These are phyloP conservation scores for Acacia confusa DNA, from an alignment of 306 rosid genomes.

Conservation along the genomic window DNA sequence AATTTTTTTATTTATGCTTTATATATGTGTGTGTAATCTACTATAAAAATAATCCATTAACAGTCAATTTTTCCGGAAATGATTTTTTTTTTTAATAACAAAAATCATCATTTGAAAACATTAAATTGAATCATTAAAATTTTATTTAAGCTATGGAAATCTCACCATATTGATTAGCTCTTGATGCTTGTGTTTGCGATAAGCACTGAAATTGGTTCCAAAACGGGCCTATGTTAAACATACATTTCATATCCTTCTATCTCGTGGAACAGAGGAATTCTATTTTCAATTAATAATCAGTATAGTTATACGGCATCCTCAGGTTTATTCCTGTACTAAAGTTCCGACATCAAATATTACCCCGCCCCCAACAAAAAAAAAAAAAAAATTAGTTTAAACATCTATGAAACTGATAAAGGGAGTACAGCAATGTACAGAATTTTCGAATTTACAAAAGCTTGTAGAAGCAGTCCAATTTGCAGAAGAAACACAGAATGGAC, in stretches of 20 bases:
- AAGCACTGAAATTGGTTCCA: too few species aligned
- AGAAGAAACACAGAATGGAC: conserved; percentile 9
- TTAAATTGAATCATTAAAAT: too few species aligned
- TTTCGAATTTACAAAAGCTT: conserved; percentile 40
- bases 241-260: not conserved
- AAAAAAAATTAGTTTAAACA: not conserved
- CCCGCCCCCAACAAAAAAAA: not conserved
- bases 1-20: too few species aligned
- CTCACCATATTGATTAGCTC: too few species aligned
- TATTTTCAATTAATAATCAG: not conserved
- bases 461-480: conserved; percentile 28
- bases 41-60: too few species aligned
- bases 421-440: conserved; percentile 48
- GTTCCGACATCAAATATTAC: conserved; percentile 8
- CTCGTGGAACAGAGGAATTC: not conserved
- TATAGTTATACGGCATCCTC: conserved; percentile 32
- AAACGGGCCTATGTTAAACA: not conserved
- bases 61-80: too few species aligned
- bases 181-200: too few species aligned
- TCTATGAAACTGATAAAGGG: not conserved
- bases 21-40: too few species aligned
- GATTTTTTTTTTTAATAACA: too few species aligned
- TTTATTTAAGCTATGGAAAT: too few species aligned
- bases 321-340: not conserved
- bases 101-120: too few species aligned